A percentile compares a stretch with the other conserved stretches of the same genome.
Conservation (phyloP, 805 yeast genomes). For the Starmerella sirachaensis region DNA sequence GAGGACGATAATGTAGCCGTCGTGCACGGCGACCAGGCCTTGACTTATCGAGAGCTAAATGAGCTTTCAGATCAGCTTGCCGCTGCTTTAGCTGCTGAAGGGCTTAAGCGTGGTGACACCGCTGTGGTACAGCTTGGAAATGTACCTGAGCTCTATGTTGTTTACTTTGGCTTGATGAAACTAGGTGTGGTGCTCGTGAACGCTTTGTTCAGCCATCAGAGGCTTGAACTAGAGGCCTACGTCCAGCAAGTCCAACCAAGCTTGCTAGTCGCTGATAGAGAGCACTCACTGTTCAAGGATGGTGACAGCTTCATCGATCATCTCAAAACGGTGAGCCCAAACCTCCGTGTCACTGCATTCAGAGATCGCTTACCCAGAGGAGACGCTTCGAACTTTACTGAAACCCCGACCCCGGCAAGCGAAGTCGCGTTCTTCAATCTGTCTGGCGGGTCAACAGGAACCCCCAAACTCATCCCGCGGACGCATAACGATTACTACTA, state of each 20-base stretch:
- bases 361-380: too few relatives aligned
- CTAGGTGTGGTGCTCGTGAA: conserved; percentile 14
- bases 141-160: conserved; percentile 11
- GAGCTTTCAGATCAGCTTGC: conserved; percentile 1
- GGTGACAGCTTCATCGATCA: conserved; percentile 6
- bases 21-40: conserved; percentile 4
- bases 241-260: conserved; percentile 12
- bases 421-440: conserved; percentile 17
- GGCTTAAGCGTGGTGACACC: conserved; percentile 10
- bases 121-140: conserved; percentile 16
- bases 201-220: conserved; percentile 15
- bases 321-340: conserved; percentile 2
- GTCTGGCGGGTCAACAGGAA: conserved; percentile 16
- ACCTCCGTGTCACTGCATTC: conserved; percentile 2
- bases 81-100: conserved; percentile 2
- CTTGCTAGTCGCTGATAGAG: conserved; percentile 13
- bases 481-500: conserved; percentile 17
- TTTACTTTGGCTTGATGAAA: conserved; percentile 10
- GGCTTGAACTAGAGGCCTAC: conserved; percentile 13
- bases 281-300: conserved; percentile 10
- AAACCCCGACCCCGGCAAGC: conserved; percentile 6
- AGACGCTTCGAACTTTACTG: neutral
- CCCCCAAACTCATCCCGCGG: conserved; percentile 17
- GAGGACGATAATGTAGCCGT: conserved; percentile 6
- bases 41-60: conserved; percentile 8